Percentiles rank a stretch among this genome's conserved stretches.
Conservation (phyloP, 2,329 filamentous ascomycete species). For the Torrubiella hemipterigena region DNA sequence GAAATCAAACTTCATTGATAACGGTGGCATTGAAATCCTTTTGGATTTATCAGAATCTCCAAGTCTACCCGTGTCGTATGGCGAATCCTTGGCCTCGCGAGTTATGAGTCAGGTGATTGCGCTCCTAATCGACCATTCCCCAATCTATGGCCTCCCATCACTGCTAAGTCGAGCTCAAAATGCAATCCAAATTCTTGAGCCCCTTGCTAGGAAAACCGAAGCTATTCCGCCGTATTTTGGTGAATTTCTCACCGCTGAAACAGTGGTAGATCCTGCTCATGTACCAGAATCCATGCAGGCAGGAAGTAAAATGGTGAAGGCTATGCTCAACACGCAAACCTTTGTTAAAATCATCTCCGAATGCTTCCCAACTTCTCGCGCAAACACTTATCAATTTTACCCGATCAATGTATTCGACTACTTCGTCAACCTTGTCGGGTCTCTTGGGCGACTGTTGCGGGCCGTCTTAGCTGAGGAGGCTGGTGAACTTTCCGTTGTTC, state of each 20-base stretch:
- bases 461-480: constrained; percentile 81
- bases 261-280: constrained; percentile 19
- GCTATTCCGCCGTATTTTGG: constrained; percentile 57
- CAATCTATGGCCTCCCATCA: constrained; percentile 71
- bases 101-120: constrained; percentile 65
- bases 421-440: constrained; percentile 61
- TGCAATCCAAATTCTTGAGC: constrained; percentile 55
- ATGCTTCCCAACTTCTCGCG: constrained; percentile 59
- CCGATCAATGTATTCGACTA: constrained; percentile 76
- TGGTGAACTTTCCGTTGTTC: constrained; percentile 59
- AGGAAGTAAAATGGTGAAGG: constrained; percentile 70
- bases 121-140: constrained; percentile 67
- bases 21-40: constrained; percentile 70
- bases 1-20: constrained; percentile 62
- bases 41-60: constrained; percentile 76
- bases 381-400: constrained; percentile 53
- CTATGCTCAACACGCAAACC: constrained; percentile 64
- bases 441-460: constrained; percentile 66
- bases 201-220: constrained; percentile 42
- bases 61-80: constrained; percentile 53
- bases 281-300: constrained; percentile 32
- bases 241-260: constrained; percentile 43
- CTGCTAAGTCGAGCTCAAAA: constrained; percentile 63
- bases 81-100: constrained; percentile 53
- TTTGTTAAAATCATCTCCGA: constrained; percentile 65